phyloP scores from a whole-genome alignment of 345 rosid genomes.

The Camelina sativa region DNA sequence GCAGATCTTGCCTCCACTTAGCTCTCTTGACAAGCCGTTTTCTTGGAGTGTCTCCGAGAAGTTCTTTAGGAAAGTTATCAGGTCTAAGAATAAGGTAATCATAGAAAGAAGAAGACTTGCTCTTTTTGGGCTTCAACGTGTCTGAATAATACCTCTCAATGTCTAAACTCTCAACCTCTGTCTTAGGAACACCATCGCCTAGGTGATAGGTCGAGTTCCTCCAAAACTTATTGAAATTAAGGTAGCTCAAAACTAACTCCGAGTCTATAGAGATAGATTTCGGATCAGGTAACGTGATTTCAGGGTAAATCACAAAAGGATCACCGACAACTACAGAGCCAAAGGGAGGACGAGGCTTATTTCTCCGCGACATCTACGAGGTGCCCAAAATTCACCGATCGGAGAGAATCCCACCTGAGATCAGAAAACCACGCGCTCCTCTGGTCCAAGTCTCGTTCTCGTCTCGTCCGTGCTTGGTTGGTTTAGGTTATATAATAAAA shows the following conservation, averaged over 20 bases:
- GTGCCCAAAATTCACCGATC: too few species aligned
- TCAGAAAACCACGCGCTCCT: too few species aligned
- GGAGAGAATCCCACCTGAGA: too few species aligned
- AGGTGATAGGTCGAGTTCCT: slow-evolving; percentile 23
- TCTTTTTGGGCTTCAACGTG: slow-evolving; percentile 17
- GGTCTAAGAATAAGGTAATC: slow-evolving; percentile 34
- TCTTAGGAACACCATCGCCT: slow-evolving; percentile 32
- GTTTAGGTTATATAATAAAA: too few species aligned
- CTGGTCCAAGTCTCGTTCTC: too few species aligned
- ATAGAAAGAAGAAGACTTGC: slow-evolving; percentile 19
- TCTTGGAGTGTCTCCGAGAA: slow-evolving; percentile 39
- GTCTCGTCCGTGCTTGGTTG: too few species aligned
- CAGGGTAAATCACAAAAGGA: neutral
- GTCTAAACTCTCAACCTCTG: slow-evolving; percentile 23
- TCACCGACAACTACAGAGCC: too few species aligned
- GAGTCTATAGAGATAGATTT: slow-evolving; percentile 12
- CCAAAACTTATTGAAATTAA: slow-evolving; percentile 10
- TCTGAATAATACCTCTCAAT: slow-evolving; percentile 37
- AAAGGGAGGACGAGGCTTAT: too few species aligned
- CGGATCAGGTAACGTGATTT: slow-evolving; percentile 28
- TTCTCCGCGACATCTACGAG: too few species aligned
- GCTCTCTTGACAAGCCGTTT: slow-evolving; percentile 35
- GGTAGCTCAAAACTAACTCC: slow-evolving; percentile 1
- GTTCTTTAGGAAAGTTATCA: slow-evolving; percentile 42
- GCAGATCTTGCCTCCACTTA: slow-evolving; percentile 27